phyloP scores from a whole-genome alignment of 495 filamentous ascomycete genomes.

The Melanomma pulvis-pyrius region DNA sequence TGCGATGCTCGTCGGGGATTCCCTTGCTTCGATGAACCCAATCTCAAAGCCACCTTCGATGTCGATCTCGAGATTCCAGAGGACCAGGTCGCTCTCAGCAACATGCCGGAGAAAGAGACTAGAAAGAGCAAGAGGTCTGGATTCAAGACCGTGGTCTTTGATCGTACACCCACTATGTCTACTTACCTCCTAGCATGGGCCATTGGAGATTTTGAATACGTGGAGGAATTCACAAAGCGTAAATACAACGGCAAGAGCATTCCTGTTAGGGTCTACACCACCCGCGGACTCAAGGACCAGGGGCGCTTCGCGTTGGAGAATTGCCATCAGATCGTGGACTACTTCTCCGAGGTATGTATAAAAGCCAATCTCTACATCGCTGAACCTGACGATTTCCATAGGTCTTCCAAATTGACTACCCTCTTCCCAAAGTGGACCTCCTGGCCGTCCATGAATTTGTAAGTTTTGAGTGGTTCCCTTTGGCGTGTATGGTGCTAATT shows the following conservation, averaged over 20 bases:
- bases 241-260: constrained; percentile 86
- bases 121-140: constrained; percentile 61
- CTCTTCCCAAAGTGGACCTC: constrained; percentile 91
- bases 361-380: not conserved
- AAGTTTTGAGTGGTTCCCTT: constrained; percentile 40
- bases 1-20: constrained; percentile 93
- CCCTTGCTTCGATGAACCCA: constrained; percentile 98
- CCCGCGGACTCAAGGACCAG: constrained; percentile 84
- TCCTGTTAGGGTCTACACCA: constrained; percentile 95
- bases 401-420: constrained; percentile 92
- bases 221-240: constrained; percentile 84
- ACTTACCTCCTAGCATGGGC: constrained; percentile 95
- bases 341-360: constrained; percentile 76
- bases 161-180: constrained; percentile 89
- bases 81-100: constrained; percentile 83
- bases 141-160: constrained; percentile 79
- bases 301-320: constrained; percentile 83
- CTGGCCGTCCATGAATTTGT: constrained; percentile 97
- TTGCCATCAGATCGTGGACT: constrained; percentile 86
- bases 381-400: constrained; percentile 25
- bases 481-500: constrained; percentile 15
- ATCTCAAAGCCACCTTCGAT: constrained; percentile 93
- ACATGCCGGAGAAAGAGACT: constrained; percentile 82
- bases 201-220: constrained; percentile 93
- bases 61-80: constrained; percentile 88